Evolutionary conservation across 169 alveolate genomes (phyloP).

Genomic region (Theileria sp.): DNA sequence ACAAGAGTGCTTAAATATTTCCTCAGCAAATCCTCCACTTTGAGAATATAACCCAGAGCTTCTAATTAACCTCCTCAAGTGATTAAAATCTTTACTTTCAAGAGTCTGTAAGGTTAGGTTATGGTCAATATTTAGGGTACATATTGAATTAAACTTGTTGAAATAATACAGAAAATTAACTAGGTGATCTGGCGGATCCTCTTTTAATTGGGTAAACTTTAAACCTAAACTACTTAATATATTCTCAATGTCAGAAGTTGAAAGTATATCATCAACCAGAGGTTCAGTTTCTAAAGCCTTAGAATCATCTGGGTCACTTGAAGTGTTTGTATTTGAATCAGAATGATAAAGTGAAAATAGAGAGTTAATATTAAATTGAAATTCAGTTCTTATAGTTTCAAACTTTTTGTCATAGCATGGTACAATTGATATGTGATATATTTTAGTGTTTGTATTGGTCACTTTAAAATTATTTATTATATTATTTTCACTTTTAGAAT

Average conservation of each 20-base stretch:
- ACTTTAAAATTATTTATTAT: not conserved
- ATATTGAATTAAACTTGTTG: not conserved
- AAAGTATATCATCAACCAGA: constrained; percentile 55
- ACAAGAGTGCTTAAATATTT: constrained; percentile 35
- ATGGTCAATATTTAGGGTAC: not conserved
- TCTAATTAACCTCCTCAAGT: constrained; percentile 19
- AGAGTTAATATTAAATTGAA: not conserved
- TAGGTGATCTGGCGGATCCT: constrained; percentile 34
- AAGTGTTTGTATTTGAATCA: not conserved
- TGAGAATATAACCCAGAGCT: constrained; percentile 23
- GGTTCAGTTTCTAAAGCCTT: not conserved
- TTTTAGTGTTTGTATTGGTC: constrained; percentile 11
- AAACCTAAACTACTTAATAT: constrained; percentile 23
- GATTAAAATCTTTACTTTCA: not conserved
- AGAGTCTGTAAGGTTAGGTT: not conserved
- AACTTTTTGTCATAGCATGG: constrained; percentile 93
- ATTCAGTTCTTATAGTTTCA: constrained; percentile 67
- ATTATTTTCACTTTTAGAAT: not conserved
- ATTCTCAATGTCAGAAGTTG: constrained; percentile 51
- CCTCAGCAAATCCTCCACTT: constrained; percentile 68
- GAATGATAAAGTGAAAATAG: constrained; percentile 9
- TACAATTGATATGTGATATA: constrained; percentile 84
- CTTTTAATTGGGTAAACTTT: constrained; percentile 37
- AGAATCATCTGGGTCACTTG: not conserved
- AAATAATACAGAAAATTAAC: not conserved